Evolutionary conservation across 176 grass and related monocot species (phyloP), one percentile per base, ranked within the genome.

Genomic region (Musa itinerans): DNA sequence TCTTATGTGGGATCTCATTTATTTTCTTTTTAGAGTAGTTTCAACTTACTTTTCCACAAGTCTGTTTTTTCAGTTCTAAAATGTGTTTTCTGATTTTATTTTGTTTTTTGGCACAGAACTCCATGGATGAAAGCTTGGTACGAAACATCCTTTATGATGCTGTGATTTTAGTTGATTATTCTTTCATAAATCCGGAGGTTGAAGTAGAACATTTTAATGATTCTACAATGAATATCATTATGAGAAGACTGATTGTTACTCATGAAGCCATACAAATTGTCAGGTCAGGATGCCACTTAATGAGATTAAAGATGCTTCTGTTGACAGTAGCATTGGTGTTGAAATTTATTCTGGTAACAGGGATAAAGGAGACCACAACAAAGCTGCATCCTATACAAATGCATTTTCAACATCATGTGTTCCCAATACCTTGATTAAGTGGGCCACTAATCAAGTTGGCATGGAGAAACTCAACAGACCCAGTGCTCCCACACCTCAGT

Each of bases 91-190:
- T 5, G 4, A 43, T 43, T 43, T 6, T 43, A 43, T 43, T 43
- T 43, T 43, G 3, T 52, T 87, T 27, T 73, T 75, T 68, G 27
- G 83, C 15, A 74, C 84, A 93, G 91, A 87, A 85, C 71, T 82
- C 88, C 69, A 81, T 25, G 68, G 90, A 94, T 83, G 95, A 99
- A 83, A 79, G 76, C 57, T 82, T 99, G 86, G 83, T 87, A 56
- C 83, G 95, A 66, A 91, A 89, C 77, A 75, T 89, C 57, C 86
- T 99, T 71, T 92, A 80, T 81, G 95, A 99, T 91, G 83, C 95
- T 78, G 81, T 99, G 66, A 94, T 99, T 51, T 80, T 93, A 78
- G 89, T 89, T 65, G 88, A 99, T 83, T 94, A 99, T 86, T 94
- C 95, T 79, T 94, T 99, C 76, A 79, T 94, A 83, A 92, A 91